Conservation (phyloP, 192 early-diverging fungal genomes). For the Phlyctochytrium planicorne region DNA sequence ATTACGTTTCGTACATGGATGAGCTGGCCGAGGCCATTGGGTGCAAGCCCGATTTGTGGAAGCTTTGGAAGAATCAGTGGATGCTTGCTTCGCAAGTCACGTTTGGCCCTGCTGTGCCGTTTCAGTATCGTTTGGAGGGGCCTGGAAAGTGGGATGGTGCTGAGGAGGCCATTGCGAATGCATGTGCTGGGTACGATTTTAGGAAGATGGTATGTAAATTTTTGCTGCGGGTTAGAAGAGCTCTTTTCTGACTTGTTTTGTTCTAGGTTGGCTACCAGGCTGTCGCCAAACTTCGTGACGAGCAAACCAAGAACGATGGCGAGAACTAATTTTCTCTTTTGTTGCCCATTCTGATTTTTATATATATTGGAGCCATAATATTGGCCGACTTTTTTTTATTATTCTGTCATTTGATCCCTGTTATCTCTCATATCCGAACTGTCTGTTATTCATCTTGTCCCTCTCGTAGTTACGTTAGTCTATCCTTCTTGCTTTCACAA, state of each 20-base stretch:
- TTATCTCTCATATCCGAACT: too few species aligned
- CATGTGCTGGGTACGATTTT: conserved; percentile 34
- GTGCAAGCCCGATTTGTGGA: conserved; percentile 42
- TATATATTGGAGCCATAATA: too few species aligned
- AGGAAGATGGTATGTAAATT: conserved; percentile 13
- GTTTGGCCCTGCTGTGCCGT: conserved; percentile 39
- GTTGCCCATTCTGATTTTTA: too few species aligned
- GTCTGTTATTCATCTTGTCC: too few species aligned
- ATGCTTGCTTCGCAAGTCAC: conserved; percentile 27
- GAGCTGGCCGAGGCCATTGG: conserved; percentile 42
- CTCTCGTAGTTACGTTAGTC: too few species aligned
- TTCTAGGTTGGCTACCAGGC: conserved; percentile 5
- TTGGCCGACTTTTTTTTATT: too few species aligned
- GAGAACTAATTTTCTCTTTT: too few species aligned
- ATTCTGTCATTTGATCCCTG: too few species aligned
- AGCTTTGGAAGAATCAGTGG: conserved; percentile 26
- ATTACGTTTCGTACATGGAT: conserved; percentile 47
- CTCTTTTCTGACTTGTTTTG: too few species aligned
- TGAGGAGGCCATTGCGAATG: conserved; percentile 24
- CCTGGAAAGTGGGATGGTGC: conserved; percentile 34
- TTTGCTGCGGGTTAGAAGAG: neutral
- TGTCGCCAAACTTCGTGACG: conserved; percentile 6
- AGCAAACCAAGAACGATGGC: neutral
- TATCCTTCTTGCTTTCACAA: too few species aligned
- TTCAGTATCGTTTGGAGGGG: conserved; percentile 30